phyloP scores from a whole-genome alignment of 129 eudicot genomes.

The Cynara cardunculus region DNA sequence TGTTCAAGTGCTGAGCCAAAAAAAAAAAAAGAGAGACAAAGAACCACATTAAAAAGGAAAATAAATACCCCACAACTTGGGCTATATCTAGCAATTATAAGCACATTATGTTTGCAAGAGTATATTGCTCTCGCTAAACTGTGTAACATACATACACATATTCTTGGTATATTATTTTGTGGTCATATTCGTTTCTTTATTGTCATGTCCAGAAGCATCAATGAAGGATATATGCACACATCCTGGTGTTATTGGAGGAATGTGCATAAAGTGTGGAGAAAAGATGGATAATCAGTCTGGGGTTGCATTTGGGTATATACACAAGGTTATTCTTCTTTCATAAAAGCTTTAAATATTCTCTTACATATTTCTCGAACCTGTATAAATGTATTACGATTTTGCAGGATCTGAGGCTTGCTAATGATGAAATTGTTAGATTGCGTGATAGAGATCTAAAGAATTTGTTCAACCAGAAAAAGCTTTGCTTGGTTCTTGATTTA shows the following conservation, averaged over 20 bases:
- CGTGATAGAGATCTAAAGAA: slow-evolving; percentile 54
- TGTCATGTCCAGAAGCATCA: slow-evolving; percentile 42
- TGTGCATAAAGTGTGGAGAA: slow-evolving; percentile 77
- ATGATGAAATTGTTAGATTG: slow-evolving; percentile 54
- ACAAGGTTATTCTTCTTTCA: slow-evolving; percentile 40
- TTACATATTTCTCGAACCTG: neutral
- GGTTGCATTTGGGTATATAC: slow-evolving; percentile 63
- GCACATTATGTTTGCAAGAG: neutral
- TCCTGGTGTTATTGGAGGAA: slow-evolving; percentile 61
- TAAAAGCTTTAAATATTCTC: neutral
- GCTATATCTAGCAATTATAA: neutral
- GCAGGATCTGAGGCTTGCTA: slow-evolving; percentile 59
- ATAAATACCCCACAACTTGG: neutral
- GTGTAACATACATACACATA: neutral
- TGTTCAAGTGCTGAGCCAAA: neutral
- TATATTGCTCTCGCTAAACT: neutral
- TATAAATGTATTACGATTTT: slow-evolving; percentile 10
- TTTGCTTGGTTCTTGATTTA: slow-evolving; percentile 69
- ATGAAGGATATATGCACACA: slow-evolving; percentile 45
- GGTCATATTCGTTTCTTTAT: neutral
- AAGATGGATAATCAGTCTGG: slow-evolving; percentile 56
- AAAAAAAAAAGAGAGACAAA: neutral
- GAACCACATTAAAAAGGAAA: neutral
- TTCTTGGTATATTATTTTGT: neutral
- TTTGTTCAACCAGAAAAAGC: slow-evolving; percentile 50